phyloP scores from a whole-genome alignment of 768 basidiomycete species.

The Psilocybe subaeruginosa region DNA sequence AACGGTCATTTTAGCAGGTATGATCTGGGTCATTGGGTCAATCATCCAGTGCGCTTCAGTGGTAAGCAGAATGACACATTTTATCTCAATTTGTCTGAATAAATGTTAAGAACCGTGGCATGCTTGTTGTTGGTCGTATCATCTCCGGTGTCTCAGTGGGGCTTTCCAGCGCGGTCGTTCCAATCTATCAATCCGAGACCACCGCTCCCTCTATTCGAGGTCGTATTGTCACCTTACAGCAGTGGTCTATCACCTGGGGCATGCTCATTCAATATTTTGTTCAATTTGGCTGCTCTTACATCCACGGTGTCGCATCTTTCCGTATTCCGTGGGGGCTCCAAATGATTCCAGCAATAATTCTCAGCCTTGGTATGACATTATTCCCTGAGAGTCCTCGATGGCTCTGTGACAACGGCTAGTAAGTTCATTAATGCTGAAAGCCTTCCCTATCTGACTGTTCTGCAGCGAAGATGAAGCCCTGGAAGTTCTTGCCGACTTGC shows the following conservation, averaged over 20 bases:
- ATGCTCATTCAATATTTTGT: conserved; percentile 78
- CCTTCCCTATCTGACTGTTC: not conserved
- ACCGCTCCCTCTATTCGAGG: conserved; percentile 73
- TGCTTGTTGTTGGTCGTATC: conserved; percentile 74
- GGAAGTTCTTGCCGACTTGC: conserved; percentile 74
- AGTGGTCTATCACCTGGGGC: conserved; percentile 84
- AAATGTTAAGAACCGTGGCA: conserved; percentile 60
- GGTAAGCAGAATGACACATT: conserved; percentile 26
- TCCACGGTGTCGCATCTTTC: conserved; percentile 72
- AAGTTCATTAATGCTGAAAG: conserved; percentile 6
- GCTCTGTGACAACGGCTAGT: conserved; percentile 66
- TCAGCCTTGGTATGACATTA: conserved; percentile 65
- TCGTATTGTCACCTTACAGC: conserved; percentile 75
- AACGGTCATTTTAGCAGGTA: conserved; percentile 65
- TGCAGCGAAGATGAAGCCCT: conserved; percentile 62
- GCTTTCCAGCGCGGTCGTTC: conserved; percentile 66
- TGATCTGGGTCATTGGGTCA: conserved; percentile 75
- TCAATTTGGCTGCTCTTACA: conserved; percentile 76
- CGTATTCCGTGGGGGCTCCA: conserved; percentile 83
- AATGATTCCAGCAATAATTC: conserved; percentile 75
- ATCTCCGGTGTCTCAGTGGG: conserved; percentile 72
- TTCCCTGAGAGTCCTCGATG: conserved; percentile 78
- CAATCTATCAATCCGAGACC: conserved; percentile 77
- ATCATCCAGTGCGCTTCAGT: conserved; percentile 67
- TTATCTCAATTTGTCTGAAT: not conserved